Conservation (phyloP, 129 eudicot genomes). For the Chrysanthemum makinoi region DNA sequence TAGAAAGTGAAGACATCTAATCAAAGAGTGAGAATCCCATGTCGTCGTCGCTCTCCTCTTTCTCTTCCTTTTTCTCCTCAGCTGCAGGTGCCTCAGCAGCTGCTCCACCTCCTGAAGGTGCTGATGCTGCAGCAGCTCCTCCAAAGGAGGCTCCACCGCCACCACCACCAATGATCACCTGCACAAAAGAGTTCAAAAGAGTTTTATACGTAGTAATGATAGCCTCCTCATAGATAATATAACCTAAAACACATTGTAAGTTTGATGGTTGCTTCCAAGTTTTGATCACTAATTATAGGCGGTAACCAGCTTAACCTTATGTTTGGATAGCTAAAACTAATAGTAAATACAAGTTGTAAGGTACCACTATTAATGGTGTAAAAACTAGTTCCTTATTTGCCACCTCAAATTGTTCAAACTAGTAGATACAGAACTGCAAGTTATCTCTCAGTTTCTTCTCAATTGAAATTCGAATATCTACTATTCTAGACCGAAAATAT, state of each 20-base stretch:
- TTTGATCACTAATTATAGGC: too few relatives aligned
- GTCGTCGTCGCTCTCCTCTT: conserved; percentile 68
- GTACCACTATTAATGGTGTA: too few relatives aligned
- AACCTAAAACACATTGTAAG: neutral
- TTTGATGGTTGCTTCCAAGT: neutral
- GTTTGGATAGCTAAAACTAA: neutral
- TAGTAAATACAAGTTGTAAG: too few relatives aligned
- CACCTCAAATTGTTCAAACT: too few relatives aligned
- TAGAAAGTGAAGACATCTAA: conserved; percentile 25
- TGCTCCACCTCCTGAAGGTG: conserved; percentile 56
- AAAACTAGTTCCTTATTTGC: too few relatives aligned
- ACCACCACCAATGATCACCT: conserved; percentile 75
- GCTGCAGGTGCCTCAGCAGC: conserved; percentile 68
- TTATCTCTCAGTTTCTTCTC: too few relatives aligned
- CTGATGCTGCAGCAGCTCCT: conserved; percentile 67
- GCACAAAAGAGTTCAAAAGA: neutral
- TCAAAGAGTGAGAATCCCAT: conserved; percentile 83
- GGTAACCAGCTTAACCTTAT: neutral
- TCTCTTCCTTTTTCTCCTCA: conserved; percentile 80
- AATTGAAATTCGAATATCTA: too few relatives aligned
- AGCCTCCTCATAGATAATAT: neutral
- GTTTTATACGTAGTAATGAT: neutral
- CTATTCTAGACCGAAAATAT: too few relatives aligned
- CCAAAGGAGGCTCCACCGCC: conserved; percentile 59
- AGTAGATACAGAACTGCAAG: too few relatives aligned